A percentile compares a stretch with the other conserved stretches of the same genome.
Evolutionary conservation across 2,329 filamentous ascomycete species (phyloP).

Genomic region (Aspergillus chevalieri): DNA sequence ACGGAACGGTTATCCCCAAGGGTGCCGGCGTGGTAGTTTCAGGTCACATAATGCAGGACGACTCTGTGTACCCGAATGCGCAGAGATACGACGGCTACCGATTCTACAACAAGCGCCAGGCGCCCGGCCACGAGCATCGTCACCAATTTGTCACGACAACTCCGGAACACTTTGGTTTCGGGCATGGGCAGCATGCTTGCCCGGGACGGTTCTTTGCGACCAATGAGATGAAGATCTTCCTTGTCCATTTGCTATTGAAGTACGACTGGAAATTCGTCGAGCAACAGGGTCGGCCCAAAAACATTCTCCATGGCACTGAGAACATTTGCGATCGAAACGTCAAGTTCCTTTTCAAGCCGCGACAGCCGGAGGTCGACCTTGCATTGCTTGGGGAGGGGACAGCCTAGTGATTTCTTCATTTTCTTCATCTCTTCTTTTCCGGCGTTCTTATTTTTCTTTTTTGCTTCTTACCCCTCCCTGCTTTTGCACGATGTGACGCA

Average conservation of each 20-base stretch:
- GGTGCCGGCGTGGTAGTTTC: constrained; percentile 21
- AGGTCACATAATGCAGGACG: constrained; percentile 21
- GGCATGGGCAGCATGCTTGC: constrained; percentile 34
- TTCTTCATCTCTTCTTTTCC: neutral
- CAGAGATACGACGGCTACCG: constrained; percentile 29
- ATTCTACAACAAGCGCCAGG: constrained; percentile 25
- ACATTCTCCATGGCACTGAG: constrained; percentile 43
- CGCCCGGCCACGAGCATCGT: constrained; percentile 24
- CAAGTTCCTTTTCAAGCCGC: constrained; percentile 20
- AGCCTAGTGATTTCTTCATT: neutral
- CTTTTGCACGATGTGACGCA: too few relatives aligned
- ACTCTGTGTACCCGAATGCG: constrained; percentile 21
- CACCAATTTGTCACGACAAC: constrained; percentile 27
- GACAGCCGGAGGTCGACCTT: constrained; percentile 21
- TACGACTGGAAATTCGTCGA: constrained; percentile 47
- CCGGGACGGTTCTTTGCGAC: constrained; percentile 54
- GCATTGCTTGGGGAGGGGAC: constrained; percentile 11
- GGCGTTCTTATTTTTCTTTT: neutral
- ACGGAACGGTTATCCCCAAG: constrained; percentile 26
- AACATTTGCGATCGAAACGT: constrained; percentile 29
- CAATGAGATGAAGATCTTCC: constrained; percentile 51
- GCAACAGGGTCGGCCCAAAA: constrained; percentile 31
- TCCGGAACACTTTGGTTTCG: constrained; percentile 27
- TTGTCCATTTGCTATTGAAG: constrained; percentile 47
- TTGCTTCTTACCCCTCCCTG: neutral